Percentiles rank a stretch among this genome's conserved stretches.
Conservation (phyloP, 1,284 basidiomycete species). For the Austropuccinia psidii region DNA sequence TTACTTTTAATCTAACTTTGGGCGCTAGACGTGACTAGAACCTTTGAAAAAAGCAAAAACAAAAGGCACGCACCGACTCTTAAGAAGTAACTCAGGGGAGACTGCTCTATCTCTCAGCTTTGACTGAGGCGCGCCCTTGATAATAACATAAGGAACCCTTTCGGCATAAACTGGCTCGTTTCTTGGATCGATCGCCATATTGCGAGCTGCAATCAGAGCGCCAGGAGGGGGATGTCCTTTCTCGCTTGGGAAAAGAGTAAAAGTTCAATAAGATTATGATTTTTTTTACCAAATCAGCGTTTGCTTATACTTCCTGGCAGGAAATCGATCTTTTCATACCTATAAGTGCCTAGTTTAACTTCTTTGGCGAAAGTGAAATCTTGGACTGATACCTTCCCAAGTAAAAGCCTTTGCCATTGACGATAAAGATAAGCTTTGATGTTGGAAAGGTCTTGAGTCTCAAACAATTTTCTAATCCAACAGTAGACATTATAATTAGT, state of each 20-base stretch:
- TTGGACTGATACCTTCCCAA: constrained; percentile 69
- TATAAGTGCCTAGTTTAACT: constrained; percentile 83
- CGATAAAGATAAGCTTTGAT: constrained; percentile 80
- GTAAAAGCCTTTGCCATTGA: constrained; percentile 77
- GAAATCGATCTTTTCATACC: constrained; percentile 51
- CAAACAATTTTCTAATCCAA: constrained; percentile 66
- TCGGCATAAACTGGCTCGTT: constrained; percentile 87
- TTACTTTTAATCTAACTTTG: too few species aligned
- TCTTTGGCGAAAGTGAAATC: constrained; percentile 94
- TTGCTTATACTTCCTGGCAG: not conserved
- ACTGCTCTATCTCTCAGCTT: constrained; percentile 74
- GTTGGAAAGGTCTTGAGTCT: constrained; percentile 73
- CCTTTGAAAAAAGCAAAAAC: constrained; percentile 32
- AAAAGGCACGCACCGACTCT: constrained; percentile 55
- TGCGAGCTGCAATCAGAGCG: constrained; percentile 71
- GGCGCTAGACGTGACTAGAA: too few species aligned
- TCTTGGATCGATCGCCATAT: constrained; percentile 65
- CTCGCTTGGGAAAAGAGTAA: constrained; percentile 53
- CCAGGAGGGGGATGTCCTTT: constrained; percentile 81
- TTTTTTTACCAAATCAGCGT: not conserved
- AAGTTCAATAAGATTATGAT: not conserved
- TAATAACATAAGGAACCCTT: constrained; percentile 82
- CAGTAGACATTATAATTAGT: not conserved
- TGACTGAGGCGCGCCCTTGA: constrained; percentile 59
- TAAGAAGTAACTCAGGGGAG: constrained; percentile 67